These are phyloP conservation scores for Leccinum glutinopallens DNA, from an alignment of 1,284 basidiomycete species.

Conservation along the genomic window DNA sequence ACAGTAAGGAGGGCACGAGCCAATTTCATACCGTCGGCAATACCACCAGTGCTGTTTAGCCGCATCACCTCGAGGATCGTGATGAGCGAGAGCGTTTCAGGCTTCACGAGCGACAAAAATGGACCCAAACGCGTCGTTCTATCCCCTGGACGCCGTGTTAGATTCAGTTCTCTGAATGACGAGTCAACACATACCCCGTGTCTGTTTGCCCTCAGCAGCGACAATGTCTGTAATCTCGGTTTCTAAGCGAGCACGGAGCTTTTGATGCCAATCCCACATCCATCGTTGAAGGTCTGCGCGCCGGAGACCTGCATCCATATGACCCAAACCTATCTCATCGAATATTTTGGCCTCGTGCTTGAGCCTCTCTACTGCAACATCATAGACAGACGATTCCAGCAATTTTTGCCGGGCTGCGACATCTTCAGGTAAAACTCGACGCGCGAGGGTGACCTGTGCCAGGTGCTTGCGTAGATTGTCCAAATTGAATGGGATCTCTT, in stretches of 20 bases:
- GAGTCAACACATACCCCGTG: slow-evolving; percentile 21
- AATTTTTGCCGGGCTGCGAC: slow-evolving; percentile 76
- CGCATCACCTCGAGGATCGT: slow-evolving; percentile 92
- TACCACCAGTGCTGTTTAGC: slow-evolving; percentile 75
- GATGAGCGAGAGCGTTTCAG: slow-evolving; percentile 89
- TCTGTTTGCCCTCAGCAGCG: slow-evolving; percentile 42
- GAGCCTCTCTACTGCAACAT: slow-evolving; percentile 84
- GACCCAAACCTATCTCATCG: slow-evolving; percentile 58
- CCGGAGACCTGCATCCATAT: slow-evolving; percentile 50
- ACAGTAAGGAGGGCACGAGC: slow-evolving; percentile 82
- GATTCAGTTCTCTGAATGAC: not conserved
- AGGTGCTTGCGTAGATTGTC: slow-evolving; percentile 70
- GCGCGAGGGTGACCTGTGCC: slow-evolving; percentile 60
- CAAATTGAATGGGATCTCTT: slow-evolving; percentile 71
- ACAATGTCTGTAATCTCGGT: slow-evolving; percentile 58
- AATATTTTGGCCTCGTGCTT: slow-evolving; percentile 60
- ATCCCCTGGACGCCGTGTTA: slow-evolving; percentile 13
- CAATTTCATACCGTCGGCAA: slow-evolving; percentile 89
- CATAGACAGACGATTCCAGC: slow-evolving; percentile 84
- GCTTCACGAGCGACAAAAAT: slow-evolving; percentile 77
- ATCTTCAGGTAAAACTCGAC: slow-evolving; percentile 65
- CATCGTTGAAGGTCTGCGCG: slow-evolving; percentile 66
- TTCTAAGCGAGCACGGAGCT: slow-evolving; percentile 57
- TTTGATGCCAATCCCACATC: slow-evolving; percentile 90
- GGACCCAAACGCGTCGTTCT: slow-evolving; percentile 43